A percentile compares a stretch with the other conserved stretches of the same genome.
Conservation (phyloP, 805 yeast species). For the Monosporozyma unispora region DNA sequence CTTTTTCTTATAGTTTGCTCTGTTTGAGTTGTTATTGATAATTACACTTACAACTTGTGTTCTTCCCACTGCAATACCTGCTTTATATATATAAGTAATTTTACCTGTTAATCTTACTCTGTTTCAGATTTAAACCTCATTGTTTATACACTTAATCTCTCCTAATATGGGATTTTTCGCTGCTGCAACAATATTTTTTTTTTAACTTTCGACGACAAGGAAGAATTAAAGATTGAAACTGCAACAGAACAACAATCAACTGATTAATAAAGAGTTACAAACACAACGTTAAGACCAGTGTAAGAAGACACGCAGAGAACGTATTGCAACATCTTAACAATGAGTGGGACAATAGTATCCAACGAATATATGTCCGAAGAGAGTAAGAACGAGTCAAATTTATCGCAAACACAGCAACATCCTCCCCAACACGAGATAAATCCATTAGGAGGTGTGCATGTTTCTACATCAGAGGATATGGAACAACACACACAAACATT, state of each 20-base stretch:
- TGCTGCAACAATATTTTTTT: not conserved
- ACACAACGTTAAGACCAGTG: not conserved
- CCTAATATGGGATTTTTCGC: not conserved
- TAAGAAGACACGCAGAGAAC: no score
- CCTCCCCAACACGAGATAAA: not conserved
- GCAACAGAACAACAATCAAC: no score
- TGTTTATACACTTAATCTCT: not conserved
- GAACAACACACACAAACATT: not conserved
- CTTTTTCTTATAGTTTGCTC: no score
- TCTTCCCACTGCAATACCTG: not conserved
- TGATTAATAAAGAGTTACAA: no score
- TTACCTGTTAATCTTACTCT: not conserved
- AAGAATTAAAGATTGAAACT: not conserved
- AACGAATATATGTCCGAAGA: not conserved
- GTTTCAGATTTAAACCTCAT: not conserved
- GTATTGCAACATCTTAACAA: not conserved
- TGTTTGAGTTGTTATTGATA: no score
- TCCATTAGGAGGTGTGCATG: not conserved
- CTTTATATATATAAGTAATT: not conserved
- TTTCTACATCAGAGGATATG: not conserved
- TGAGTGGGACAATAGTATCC: not conserved
- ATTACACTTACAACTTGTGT: not conserved
- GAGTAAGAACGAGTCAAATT: not conserved
- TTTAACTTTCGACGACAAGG: not conserved
- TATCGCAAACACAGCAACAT: no score